These are phyloP conservation scores for Geotrichum restrictum DNA, from an alignment of 1,139 yeast species.

Conservation along the genomic window DNA sequence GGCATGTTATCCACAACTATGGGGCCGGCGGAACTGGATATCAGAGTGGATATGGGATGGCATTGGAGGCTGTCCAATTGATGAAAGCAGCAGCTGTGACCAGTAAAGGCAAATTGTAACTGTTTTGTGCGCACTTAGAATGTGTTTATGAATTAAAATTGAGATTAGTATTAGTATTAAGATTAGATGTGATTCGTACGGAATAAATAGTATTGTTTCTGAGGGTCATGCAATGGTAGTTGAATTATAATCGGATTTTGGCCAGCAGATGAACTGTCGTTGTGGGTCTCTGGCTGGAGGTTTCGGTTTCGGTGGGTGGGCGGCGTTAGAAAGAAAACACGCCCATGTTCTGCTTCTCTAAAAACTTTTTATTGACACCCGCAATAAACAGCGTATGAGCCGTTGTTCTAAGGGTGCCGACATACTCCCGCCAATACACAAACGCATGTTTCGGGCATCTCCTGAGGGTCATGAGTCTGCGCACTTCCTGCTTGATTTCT, in stretches of 20 bases:
- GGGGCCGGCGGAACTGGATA: conserved; percentile 52
- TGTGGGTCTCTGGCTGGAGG: too few species aligned
- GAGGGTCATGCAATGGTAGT: too few species aligned
- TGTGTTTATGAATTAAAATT: too few species aligned
- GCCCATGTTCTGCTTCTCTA: conserved; percentile 15
- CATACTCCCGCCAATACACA: conserved; percentile 20
- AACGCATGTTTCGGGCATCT: conserved; percentile 15
- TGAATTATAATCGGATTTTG: too few species aligned
- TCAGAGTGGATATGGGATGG: conserved; percentile 35
- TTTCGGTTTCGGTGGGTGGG: too few species aligned
- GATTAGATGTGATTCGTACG: background rate
- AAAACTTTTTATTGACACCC: conserved; percentile 18
- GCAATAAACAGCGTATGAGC: conserved; percentile 19
- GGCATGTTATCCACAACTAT: conserved; percentile 51
- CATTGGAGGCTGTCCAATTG: conserved; percentile 11
- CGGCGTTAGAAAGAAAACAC: conserved; percentile 18
- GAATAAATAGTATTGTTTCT: background rate
- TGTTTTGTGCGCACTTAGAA: too few species aligned
- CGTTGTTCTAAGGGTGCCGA: conserved; percentile 14
- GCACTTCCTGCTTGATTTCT: conserved; percentile 10
- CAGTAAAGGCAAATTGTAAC: background rate
- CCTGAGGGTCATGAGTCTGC: conserved; percentile 3
- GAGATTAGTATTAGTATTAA: too few species aligned
- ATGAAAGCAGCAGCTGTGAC: conserved; percentile 9
- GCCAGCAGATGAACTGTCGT: too few species aligned